Percentiles rank a stretch among this genome's conserved stretches.
Evolutionary conservation across 1,139 yeast species (phyloP).

Genomic region (Scheffersomyces insectosa): DNA sequence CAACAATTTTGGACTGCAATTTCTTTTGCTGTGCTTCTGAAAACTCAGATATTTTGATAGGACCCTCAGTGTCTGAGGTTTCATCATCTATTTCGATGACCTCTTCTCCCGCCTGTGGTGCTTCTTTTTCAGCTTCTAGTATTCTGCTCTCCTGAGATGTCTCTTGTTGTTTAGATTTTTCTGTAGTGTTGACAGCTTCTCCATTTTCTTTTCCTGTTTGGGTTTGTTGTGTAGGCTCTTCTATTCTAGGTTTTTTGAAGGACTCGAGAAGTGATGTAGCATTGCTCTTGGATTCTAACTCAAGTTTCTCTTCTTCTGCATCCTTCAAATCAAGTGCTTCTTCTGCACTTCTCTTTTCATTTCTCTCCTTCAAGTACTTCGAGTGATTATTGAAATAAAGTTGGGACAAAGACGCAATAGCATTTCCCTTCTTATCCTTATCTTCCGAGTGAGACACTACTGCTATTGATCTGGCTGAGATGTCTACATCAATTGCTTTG

Average conservation of each 20-base stretch:
- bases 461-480: not conserved
- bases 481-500: conserved; percentile 11
- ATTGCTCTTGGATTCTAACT: too few relatives aligned
- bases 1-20: conserved; percentile 35
- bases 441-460: not conserved
- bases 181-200: too few relatives aligned
- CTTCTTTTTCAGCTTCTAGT: not conserved
- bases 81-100: not conserved
- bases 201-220: too few relatives aligned
- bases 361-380: conserved; percentile 39
- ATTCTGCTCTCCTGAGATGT: not conserved
- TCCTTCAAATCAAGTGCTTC: conserved; percentile 35
- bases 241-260: conserved; percentile 6
- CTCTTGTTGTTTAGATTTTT: too few relatives aligned
- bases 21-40: conserved; percentile 13
- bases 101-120: not conserved
- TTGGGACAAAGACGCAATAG: conserved; percentile 6
- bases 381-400: conserved; percentile 37
- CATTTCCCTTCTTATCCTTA: conserved; percentile 1
- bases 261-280: not conserved
- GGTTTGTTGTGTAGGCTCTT: not conserved
- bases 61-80: not conserved
- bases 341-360: conserved; percentile 31
- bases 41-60: conserved; percentile 12
- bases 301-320: conserved; percentile 21